Evolutionary conservation across 176 grass and related monocot species (phyloP), one percentile per base, ranked within the genome.

Genomic region (Aegilops bicornis): DNA sequence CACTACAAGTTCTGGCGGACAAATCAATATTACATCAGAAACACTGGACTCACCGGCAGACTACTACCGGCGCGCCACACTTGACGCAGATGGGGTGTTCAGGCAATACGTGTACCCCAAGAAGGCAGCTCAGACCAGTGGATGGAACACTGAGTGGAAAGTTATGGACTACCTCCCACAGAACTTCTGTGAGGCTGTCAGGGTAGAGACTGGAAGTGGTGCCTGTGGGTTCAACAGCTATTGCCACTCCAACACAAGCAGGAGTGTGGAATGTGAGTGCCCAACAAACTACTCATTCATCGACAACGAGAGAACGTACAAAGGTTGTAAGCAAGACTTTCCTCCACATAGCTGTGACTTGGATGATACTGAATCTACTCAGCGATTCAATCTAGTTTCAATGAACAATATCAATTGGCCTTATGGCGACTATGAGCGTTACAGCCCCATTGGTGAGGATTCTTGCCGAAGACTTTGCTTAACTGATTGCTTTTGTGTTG

Each of bases 201-300:
- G 14, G 0, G 14, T 5, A 64, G 2, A 64, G 8, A 2, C 12
- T 17, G 60, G 78, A 64, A 80, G 78, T 45, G 78, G 78, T 30
- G 78, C 62, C 24, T 80, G 78, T 14, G 89, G 89, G 22, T 90
- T 79, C 73, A 86, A 90, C 84, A 86, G 82, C 77, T 88, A 85
- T 61, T 88, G 86, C 78, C 30, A 15, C 15, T 80, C 13, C 36
- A 65, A 65, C 24, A 3, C 60, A 30, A 45, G 13, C 60, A 30
- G 4, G 9, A 65, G 60, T 22, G 60, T 64, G 36, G 78, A 65
- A 27, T 80, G 60, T 10, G 8, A 45, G 37, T 80, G 78, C 60
- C 78, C 60, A 45, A 37, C 24, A 25, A 20, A 65, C 37, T 80
- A 65, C 78, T 80, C 60, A 10, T 29, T 29, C 78, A 80, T 80